phyloP scores from a whole-genome alignment of 108 stramenopile genomes.

The Cyclotella baltica region DNA sequence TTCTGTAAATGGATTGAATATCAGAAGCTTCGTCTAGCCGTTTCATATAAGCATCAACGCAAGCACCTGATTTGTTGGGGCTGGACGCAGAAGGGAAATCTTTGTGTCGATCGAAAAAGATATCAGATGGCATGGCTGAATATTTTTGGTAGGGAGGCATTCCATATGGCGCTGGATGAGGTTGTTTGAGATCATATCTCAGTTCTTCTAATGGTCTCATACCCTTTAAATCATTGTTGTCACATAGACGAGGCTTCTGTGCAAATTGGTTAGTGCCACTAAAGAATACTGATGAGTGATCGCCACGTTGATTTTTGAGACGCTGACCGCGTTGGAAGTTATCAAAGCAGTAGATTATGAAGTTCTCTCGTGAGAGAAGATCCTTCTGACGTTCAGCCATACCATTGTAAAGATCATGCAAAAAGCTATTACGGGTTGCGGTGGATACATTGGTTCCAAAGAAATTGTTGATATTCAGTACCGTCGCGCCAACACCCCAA shows the following conservation, averaged over 20 bases:
- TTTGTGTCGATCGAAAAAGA: not conserved
- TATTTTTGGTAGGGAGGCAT: not conserved
- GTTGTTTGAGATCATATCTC: not conserved
- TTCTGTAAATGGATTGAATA: not conserved
- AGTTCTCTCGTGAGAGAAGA: not conserved
- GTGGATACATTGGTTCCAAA: not conserved
- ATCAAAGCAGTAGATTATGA: not conserved
- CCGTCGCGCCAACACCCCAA: not conserved
- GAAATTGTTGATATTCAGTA: not conserved
- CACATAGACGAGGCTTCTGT: not conserved
- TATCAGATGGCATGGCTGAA: not conserved
- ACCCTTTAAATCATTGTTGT: not conserved
- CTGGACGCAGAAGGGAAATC: not conserved
- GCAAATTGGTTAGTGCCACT: conserved; percentile 8
- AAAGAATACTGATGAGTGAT: not conserved
- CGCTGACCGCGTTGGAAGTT: not conserved
- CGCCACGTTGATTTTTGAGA: conserved; percentile 3
- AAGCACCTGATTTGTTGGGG: not conserved
- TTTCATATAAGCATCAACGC: not conserved
- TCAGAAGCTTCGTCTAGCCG: no score
- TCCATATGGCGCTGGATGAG: not conserved
- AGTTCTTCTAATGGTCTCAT: not conserved
- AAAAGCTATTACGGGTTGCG: not conserved
- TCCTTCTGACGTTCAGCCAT: not conserved
- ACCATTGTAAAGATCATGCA: not conserved